Conservation (phyloP, 2,329 filamentous ascomycete genomes). For the Penicillium palitans region DNA sequence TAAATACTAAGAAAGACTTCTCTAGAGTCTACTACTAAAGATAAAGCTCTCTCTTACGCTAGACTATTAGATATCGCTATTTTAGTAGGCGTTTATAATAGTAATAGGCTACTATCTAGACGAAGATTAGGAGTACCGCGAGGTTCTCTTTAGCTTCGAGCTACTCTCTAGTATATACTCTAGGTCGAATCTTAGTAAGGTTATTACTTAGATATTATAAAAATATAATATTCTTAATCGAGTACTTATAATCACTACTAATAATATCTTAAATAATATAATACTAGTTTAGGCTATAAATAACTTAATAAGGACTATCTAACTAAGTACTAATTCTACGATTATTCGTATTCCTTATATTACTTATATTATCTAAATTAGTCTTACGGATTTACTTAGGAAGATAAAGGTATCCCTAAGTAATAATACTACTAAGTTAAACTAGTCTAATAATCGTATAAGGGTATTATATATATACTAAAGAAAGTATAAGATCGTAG, state of each 20-base stretch:
- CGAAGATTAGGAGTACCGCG: background rate
- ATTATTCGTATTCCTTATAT: too few relatives aligned
- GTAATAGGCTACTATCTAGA: background rate
- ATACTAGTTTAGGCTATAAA: too few relatives aligned
- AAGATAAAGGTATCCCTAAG: background rate
- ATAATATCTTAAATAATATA: too few relatives aligned
- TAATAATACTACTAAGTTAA: background rate
- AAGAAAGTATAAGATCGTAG: background rate
- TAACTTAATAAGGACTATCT: too few relatives aligned
- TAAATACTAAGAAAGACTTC: background rate
- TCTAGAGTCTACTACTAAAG: background rate
- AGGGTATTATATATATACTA: background rate
- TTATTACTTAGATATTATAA: background rate
- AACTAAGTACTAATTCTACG: too few relatives aligned
- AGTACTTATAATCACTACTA: too few relatives aligned
- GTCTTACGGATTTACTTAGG: background rate
- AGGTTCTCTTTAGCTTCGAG: background rate
- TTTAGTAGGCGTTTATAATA: background rate
- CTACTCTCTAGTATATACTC: background rate
- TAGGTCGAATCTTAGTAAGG: background rate
- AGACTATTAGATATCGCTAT: background rate
- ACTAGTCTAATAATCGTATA: background rate
- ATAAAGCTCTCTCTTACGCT: background rate
- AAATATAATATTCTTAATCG: too few relatives aligned
- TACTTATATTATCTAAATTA: constrained; percentile 2